These are phyloP conservation scores for Aspergillus aculeatinus DNA, from an alignment of 2,329 filamentous ascomycete species.

Conservation along the genomic window DNA sequence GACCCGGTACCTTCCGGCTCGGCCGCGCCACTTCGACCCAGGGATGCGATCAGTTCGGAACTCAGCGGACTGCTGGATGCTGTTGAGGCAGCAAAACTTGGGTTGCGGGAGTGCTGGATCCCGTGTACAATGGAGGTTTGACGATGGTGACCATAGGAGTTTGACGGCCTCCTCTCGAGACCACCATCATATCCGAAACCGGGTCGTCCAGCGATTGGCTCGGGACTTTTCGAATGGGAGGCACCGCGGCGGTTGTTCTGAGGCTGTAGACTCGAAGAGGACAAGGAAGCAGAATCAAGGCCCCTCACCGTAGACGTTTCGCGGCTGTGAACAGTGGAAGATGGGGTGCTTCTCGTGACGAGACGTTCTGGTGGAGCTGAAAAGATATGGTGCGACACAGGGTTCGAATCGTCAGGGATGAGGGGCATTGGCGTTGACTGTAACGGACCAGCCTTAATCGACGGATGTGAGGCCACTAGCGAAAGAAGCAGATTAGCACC, in stretches of 20 bases:
- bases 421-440: constrained; percentile 42
- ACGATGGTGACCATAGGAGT: constrained; percentile 80
- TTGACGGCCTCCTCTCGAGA: constrained; percentile 44
- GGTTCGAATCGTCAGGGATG: constrained; percentile 41
- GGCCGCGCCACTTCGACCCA: constrained; percentile 55
- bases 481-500: constrained; percentile 14
- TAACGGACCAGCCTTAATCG: constrained; percentile 38
- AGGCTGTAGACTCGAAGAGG: constrained; percentile 37
- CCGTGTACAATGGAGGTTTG: constrained; percentile 98
- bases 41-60: constrained; percentile 77
- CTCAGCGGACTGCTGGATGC: constrained; percentile 78
- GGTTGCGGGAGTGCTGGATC: constrained; percentile 84
- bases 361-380: constrained; percentile 40
- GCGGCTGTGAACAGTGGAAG: constrained; percentile 43
- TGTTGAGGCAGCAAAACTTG: constrained; percentile 68
- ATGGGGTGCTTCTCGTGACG: constrained; percentile 37
- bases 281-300: constrained; percentile 36
- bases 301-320: constrained; percentile 46
- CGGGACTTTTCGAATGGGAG: constrained; percentile 45
- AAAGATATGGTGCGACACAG: constrained; percentile 39
- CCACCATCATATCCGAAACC: constrained; percentile 37
- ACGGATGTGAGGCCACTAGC: constrained; percentile 39
- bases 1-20: constrained; percentile 47
- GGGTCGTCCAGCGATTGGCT: constrained; percentile 36
- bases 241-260: constrained; percentile 38